phyloP scores from a whole-genome alignment of 2,329 filamentous ascomycete species.

The Talaromyces islandicus region DNA sequence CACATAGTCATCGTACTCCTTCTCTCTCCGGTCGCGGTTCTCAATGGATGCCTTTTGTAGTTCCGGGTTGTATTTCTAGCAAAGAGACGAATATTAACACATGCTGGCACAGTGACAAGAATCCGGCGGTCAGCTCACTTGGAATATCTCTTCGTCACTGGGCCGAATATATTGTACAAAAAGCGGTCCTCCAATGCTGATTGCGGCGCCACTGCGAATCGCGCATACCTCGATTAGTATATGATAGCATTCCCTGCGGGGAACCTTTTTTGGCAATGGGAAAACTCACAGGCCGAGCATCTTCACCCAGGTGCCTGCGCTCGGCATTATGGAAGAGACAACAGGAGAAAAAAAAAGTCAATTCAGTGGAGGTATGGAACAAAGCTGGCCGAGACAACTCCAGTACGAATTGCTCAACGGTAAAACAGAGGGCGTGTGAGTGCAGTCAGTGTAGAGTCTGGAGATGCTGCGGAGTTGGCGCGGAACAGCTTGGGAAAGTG shows the following conservation, averaged over 20 bases:
- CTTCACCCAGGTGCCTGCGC: slow-evolving; percentile 52
- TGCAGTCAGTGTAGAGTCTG: neutral
- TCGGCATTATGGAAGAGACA: slow-evolving; percentile 35
- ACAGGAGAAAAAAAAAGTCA: neutral
- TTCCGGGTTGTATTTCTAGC: slow-evolving; percentile 80
- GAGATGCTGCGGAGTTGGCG: neutral
- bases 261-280: slow-evolving; percentile 4
- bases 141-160: slow-evolving; percentile 85
- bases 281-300: slow-evolving; percentile 62
- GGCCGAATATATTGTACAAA: slow-evolving; percentile 68
- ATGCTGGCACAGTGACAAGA: neutral
- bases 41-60: slow-evolving; percentile 85
- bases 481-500: neutral
- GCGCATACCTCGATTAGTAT: slow-evolving; percentile 1
- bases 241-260: neutral
- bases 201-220: slow-evolving; percentile 55
- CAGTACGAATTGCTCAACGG: neutral
- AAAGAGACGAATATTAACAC: neutral
- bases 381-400: neutral
- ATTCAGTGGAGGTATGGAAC: neutral
- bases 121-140: slow-evolving; percentile 33
- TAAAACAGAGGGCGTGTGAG: neutral
- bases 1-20: slow-evolving; percentile 89
- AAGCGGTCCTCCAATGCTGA: slow-evolving; percentile 79
- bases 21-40: slow-evolving; percentile 64